Base-by-base conservation (phyloP, 2,329 filamentous ascomycete species). In the Colletotrichum coccodes region DNA sequence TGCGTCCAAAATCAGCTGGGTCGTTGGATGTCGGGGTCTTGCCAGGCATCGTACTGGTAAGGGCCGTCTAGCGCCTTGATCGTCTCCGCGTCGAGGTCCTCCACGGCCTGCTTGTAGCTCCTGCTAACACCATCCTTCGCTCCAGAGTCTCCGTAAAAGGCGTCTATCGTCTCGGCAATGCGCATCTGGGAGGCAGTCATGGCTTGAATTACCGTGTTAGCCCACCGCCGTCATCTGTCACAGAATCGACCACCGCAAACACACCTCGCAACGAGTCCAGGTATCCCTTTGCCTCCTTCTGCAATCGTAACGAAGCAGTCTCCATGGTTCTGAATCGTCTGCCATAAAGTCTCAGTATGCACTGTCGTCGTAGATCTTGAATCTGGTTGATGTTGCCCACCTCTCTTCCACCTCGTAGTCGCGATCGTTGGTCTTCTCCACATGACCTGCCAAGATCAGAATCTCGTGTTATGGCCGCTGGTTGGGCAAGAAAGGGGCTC, bases 161-260 rank as follows among this genome's bases (percentile, higher is more conserved):
- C 96, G 83, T 99, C 96, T 81, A 99, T 99, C 23, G 96, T 99
- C 82, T 99, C 96, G 72, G 96, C 96, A 80, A 99, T 98, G 78
- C 95, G 92, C 95, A 99, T 98, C 83, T 99, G 96, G 61, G 95
- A 98, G 60, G 96, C 95, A 18, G 96, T 99, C 96, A 99, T 99
- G 74, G 96, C 95, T 94, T 73, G 28, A 26, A 4, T 23, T 9
- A 28, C 21, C 44, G 14, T 18, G 60, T 58, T 30, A 62, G 47
- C 50, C 58, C 73, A 64, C 76, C 68, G 30, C 63, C 11, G 38
- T 14, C 2, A n/a, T 54, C 36, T 40, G n/a, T 14, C 18, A n/a
- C 34, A 2, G 18, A 50, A 32, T 12, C 4, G 21, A 8, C 66
- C 26, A 38, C 36, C 53, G 11, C 21, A 38, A 26, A 70, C 72